These are phyloP conservation scores for Pyrenula massariospora DNA, from an alignment of 495 filamentous ascomycete species.

Conservation along the genomic window DNA sequence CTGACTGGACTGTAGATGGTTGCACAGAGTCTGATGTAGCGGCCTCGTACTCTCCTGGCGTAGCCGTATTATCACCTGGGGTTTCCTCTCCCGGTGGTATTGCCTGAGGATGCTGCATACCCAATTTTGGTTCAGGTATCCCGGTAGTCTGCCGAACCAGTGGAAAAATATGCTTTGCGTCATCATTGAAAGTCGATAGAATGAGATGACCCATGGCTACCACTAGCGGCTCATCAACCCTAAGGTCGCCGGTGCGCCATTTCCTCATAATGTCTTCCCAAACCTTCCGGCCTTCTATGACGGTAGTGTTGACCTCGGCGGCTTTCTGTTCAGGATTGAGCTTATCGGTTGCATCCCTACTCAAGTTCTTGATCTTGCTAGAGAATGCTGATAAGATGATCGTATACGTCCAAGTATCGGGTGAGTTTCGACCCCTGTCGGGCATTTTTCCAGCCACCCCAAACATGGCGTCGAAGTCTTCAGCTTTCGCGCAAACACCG, in stretches of 20 bases:
- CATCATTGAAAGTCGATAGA: slow-evolving; percentile 41
- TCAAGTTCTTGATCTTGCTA: slow-evolving; percentile 14
- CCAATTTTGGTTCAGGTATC: slow-evolving; percentile 17
- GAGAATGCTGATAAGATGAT: slow-evolving; percentile 66
- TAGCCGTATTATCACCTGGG: not conserved
- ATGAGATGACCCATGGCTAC: slow-evolving; percentile 67
- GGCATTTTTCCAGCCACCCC: slow-evolving; percentile 54
- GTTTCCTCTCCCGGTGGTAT: not conserved
- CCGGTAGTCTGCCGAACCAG: slow-evolving; percentile 69
- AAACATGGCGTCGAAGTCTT: slow-evolving; percentile 66
- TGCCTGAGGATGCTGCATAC: not conserved
- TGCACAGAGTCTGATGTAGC: not conserved
- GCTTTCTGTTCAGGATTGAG: slow-evolving; percentile 15
- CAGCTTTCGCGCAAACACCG: slow-evolving; percentile 58
- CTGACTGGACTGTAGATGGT: not conserved
- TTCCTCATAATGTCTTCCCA: slow-evolving; percentile 69
- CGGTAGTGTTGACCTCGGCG: slow-evolving; percentile 23
- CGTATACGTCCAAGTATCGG: slow-evolving; percentile 64
- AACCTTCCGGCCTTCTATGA: slow-evolving; percentile 51
- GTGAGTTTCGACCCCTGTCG: slow-evolving; percentile 41
- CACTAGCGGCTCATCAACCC: slow-evolving; percentile 62
- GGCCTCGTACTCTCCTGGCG: not conserved
- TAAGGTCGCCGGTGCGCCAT: slow-evolving; percentile 57
- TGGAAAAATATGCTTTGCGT: slow-evolving; percentile 56
- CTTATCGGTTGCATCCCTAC: slow-evolving; percentile 2